These are phyloP conservation scores for Hanseniaspora mollemarum DNA, from an alignment of 805 yeast species.

Conservation along the genomic window DNA sequence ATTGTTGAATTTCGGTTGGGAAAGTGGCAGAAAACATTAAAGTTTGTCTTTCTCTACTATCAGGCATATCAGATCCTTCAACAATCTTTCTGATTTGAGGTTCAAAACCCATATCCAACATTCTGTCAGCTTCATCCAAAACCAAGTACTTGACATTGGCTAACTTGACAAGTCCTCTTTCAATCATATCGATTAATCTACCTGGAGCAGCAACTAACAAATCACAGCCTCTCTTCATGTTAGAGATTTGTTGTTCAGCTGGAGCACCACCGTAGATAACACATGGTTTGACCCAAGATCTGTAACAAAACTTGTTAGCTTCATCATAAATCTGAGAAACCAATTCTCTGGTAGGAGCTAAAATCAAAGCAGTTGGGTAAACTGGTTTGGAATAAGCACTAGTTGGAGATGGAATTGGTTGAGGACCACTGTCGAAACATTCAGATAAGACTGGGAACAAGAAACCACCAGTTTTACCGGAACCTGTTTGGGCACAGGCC, in stretches of 20 bases:
- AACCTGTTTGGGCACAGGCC: conserved; percentile 98
- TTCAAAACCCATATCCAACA: conserved; percentile 99
- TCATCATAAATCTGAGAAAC: conserved; percentile 95
- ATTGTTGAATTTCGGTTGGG: conserved; percentile 94
- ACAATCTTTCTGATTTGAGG: conserved; percentile 98
- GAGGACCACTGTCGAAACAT: conserved; percentile 81
- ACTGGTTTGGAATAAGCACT: conserved; percentile 59
- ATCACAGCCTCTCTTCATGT: conserved; percentile 88
- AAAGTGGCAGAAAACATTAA: conserved; percentile 98
- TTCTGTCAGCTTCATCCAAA: conserved; percentile 97
- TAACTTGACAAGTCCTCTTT: conserved; percentile 86
- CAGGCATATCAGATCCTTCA: conserved; percentile 96
- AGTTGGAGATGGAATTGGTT: conserved; percentile 35
- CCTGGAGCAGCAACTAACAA: conserved; percentile 98
- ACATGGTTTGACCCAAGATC: conserved; percentile 96
- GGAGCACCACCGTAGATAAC: conserved; percentile 99
- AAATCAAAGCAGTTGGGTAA: conserved; percentile 83
- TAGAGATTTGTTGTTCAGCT: conserved; percentile 74
- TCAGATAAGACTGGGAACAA: conserved; percentile 93
- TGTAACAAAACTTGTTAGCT: conserved; percentile 86
- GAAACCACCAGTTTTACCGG: conserved; percentile 99
- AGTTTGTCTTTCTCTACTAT: conserved; percentile 81
- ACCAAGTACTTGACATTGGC: conserved; percentile 85
- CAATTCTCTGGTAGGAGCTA: conserved; percentile 99
- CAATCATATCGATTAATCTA: conserved; percentile 89